Conservation (phyloP, 2,329 filamentous ascomycete species). For the Pseudogymnoascus destructans region DNA sequence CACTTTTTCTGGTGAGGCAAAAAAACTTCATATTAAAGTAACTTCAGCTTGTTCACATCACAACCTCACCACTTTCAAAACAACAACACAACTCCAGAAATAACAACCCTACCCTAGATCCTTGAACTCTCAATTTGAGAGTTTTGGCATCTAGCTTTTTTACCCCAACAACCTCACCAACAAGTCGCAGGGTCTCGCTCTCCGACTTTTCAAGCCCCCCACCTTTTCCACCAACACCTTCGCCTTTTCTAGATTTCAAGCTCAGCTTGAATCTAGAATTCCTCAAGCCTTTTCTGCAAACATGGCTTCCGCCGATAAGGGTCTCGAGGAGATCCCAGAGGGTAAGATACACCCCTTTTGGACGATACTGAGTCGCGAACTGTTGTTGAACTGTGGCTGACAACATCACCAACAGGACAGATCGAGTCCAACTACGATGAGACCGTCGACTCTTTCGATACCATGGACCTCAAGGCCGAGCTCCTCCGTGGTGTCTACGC, state of each 20-base stretch:
- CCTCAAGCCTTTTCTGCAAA: slow-evolving; percentile 50
- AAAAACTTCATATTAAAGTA: slow-evolving; percentile 9
- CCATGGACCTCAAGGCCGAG: slow-evolving; percentile 94
- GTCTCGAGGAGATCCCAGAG: slow-evolving; percentile 95
- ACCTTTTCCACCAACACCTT: slow-evolving; percentile 17
- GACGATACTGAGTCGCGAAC: not conserved
- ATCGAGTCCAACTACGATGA: slow-evolving; percentile 99
- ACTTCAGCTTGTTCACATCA: slow-evolving; percentile 4
- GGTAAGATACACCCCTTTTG: slow-evolving; percentile 45
- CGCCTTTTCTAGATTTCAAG: slow-evolving; percentile 52
- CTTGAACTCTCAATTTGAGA: slow-evolving; percentile 31
- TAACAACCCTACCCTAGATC: slow-evolving; percentile 20
- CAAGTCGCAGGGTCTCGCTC: slow-evolving; percentile 25
- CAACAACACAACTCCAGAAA: not conserved
- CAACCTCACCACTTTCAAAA: slow-evolving; percentile 6
- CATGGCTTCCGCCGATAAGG: slow-evolving; percentile 90
- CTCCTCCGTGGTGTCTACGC: slow-evolving; percentile 98
- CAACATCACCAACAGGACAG: slow-evolving; percentile 50
- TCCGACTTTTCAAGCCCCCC: slow-evolving; percentile 22
- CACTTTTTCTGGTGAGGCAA: slow-evolving; percentile 6
- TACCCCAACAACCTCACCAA: slow-evolving; percentile 16
- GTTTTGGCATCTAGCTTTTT: slow-evolving; percentile 37
- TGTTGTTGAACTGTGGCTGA: slow-evolving; percentile 14
- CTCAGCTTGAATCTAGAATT: slow-evolving; percentile 65
- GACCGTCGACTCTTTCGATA: slow-evolving; percentile 97